These are phyloP conservation scores for Fusarium austroafricanum DNA, from an alignment of 2,329 filamentous ascomycete genomes.

Conservation along the genomic window DNA sequence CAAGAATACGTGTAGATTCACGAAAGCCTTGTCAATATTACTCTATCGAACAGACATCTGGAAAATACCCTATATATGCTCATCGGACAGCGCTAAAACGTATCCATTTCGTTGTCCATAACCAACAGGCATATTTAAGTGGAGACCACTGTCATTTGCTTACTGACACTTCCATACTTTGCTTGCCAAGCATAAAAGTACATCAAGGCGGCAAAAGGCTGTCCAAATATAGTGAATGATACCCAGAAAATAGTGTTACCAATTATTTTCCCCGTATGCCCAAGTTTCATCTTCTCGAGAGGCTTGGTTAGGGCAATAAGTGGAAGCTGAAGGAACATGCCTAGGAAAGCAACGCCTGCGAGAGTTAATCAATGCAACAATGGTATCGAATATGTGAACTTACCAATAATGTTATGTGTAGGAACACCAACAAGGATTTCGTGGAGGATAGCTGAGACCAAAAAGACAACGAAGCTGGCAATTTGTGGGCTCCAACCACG, in stretches of 20 bases:
- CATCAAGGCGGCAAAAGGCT: conserved; percentile 89
- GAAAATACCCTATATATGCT: conserved; percentile 6
- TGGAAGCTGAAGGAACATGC: conserved; percentile 94
- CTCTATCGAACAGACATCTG: conserved; percentile 10
- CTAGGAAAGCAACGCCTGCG: conserved; percentile 86
- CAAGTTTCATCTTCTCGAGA: conserved; percentile 81
- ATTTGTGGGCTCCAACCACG: conserved; percentile 78
- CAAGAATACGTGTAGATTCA: background rate
- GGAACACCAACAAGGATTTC: conserved; percentile 94
- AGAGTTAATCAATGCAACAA: conserved; percentile 17
- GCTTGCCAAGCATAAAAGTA: conserved; percentile 99
- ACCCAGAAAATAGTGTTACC: conserved; percentile 98
- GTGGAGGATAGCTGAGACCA: conserved; percentile 88
- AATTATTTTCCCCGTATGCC: conserved; percentile 76
- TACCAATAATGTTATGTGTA: conserved; percentile 92
- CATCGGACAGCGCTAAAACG: conserved; percentile 1
- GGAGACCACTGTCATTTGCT: conserved; percentile 45
- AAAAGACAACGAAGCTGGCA: conserved; percentile 86
- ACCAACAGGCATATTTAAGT: conserved; percentile 6
- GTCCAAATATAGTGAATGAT: conserved; percentile 93
- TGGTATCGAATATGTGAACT: conserved; percentile 39
- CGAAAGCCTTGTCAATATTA: conserved; percentile 1
- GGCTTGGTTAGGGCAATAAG: conserved; percentile 84
- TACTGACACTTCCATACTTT: conserved; percentile 88
- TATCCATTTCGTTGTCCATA: background rate